These are phyloP conservation scores for Fraxinus platypoda DNA, from an alignment of 305 asterid species.

Conservation along the genomic window DNA sequence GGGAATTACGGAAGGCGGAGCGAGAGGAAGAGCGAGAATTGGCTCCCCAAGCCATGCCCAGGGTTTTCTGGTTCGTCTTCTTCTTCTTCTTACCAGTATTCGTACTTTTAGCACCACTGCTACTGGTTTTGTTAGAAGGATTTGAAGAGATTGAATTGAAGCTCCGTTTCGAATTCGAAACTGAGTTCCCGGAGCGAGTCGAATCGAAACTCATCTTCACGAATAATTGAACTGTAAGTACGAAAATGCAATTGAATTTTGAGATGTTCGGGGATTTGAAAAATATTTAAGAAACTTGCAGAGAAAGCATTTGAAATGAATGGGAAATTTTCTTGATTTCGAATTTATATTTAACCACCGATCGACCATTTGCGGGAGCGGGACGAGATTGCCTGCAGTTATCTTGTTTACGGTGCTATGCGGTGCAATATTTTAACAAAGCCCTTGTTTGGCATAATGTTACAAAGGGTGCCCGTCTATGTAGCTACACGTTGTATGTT, in stretches of 20 bases:
- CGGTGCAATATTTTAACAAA: neutral
- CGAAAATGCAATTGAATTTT: neutral
- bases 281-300: neutral
- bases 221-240: neutral
- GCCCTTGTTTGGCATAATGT: too few relatives aligned
- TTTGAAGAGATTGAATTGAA: conserved; percentile 53
- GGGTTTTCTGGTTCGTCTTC: conserved; percentile 62
- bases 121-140: conserved; percentile 30
- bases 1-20: conserved; percentile 59
- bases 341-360: neutral
- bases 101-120: conserved; percentile 34
- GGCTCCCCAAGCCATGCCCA: conserved; percentile 91
- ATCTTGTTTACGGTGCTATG: neutral
- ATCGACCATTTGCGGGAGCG: neutral
- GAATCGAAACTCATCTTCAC: conserved; percentile 41
- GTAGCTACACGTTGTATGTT: too few relatives aligned
- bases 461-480: too few relatives aligned
- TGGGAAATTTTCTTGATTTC: conserved; percentile 4
- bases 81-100: conserved; percentile 53
- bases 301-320: conserved; percentile 14
- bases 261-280: neutral
- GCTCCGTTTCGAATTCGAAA: conserved; percentile 59
- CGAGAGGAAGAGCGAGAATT: conserved; percentile 68
- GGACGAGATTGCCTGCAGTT: neutral
- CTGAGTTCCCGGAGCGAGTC: conserved; percentile 28